Conservation (phyloP, 2,329 filamentous ascomycete genomes). For the Trichophyton benhamiae region DNA sequence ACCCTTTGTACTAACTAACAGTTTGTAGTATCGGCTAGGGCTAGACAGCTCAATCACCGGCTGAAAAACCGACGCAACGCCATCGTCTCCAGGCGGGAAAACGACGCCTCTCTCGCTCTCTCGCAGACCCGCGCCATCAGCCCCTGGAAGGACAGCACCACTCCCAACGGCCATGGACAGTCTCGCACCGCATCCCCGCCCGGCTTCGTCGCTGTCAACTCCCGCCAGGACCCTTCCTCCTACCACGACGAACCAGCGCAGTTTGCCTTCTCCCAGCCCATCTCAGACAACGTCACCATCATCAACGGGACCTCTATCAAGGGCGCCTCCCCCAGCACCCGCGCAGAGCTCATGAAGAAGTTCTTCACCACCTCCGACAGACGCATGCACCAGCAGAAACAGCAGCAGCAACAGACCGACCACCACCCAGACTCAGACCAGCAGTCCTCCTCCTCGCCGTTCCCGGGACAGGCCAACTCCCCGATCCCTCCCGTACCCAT, state of each 20-base stretch:
- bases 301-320: conserved; percentile 39
- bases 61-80: conserved; percentile 61
- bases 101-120: conserved; percentile 24
- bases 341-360: conserved; percentile 49
- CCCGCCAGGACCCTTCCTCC: conserved; percentile 18
- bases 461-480: conserved; percentile 15
- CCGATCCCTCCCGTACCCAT: conserved; percentile 39
- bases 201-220: conserved; percentile 50
- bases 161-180: conserved; percentile 18
- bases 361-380: conserved; percentile 50
- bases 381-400: conserved; percentile 24
- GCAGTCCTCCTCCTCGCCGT: conserved; percentile 28
- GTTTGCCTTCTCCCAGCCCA: conserved; percentile 31
- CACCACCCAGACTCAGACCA: conserved; percentile 20
- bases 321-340: conserved; percentile 44
- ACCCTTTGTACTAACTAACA: not conserved
- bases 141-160: conserved; percentile 28
- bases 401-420: conserved; percentile 18
- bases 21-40: conserved; percentile 49
- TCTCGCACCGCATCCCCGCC: conserved; percentile 33
- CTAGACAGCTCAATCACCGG: conserved; percentile 69
- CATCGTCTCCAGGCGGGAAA: conserved; percentile 53
- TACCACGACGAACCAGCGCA: conserved; percentile 25
- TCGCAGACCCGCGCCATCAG: conserved; percentile 15
- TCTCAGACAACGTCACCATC: conserved; percentile 36